Evolutionary conservation across 441 rosid genomes (phyloP), one percentile per base, ranked within the genome.

Genomic region (Capsella rubella): DNA sequence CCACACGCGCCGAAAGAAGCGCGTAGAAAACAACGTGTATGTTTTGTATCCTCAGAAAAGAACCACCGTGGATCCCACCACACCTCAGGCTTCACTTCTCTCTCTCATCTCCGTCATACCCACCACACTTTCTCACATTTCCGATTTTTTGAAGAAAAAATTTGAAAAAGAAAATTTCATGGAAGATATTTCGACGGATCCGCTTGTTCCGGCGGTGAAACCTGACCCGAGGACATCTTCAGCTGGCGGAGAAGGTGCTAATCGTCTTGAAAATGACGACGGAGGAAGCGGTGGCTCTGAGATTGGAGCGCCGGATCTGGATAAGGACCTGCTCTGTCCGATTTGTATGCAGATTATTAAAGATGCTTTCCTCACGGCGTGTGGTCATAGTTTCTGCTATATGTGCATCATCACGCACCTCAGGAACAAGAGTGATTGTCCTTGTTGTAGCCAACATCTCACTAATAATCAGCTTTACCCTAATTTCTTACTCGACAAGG

Each of bases 311-410:
- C 68, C 76, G 35, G 91, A 88, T 82, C 79, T 84, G 64, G 98
- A 91, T 50, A 95, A 87, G 79, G 97, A 96, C 80, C 79, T 89
- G 77, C 78, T 89, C 12, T 91, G 99, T 78, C 98, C 99, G 80
- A 96, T 96, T 64, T 96, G 99, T 67, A 93, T 96, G 98, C 97
- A 93, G 85, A 81, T 96, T 39, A 91, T 96, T 13, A 91, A 91
- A 66, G 98, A 91, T 75, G 97, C 99, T 29, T 96, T 96, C 76
- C 90, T 93, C 31, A 96, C 99, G 5, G 86, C 85, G 5, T 93
- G 99, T 67, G 98, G 99, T 6, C 98, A 91, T 54, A 93, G 98
- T 76, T 96, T 96, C 84, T 96, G 98, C 82, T 90, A 90, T 82
- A 90, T 90, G 98, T 96, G 99, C 64, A 87, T 96, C 71, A 90